Evolutionary conservation across 345 rosid genomes (phyloP).

Genomic region (Eucalyptus cloeziana): DNA sequence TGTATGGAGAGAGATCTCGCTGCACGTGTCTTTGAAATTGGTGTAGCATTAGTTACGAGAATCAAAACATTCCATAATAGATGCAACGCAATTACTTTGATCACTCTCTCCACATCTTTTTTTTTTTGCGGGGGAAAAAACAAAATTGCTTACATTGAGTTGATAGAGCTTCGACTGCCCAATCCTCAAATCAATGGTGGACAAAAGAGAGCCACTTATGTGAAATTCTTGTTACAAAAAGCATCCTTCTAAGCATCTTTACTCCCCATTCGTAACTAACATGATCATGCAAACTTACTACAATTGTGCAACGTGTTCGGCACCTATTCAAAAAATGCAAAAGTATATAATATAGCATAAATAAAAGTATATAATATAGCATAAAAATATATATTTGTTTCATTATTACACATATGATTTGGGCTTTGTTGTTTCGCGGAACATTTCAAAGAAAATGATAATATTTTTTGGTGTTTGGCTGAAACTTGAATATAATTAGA

Average conservation of each 20-base stretch:
- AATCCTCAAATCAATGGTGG: neutral
- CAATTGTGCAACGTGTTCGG: neutral
- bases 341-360: no score
- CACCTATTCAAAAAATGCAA: neutral
- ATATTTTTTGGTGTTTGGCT: no score
- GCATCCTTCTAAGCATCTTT: neutral
- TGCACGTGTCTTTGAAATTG: accelerated
- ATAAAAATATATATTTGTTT: no score
- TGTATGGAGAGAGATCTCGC: accelerated
- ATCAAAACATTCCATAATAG: neutral
- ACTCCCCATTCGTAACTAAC: neutral
- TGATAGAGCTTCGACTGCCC: neutral
- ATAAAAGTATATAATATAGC: no score
- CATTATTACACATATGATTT: accelerated
- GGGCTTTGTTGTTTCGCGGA: accelerated
- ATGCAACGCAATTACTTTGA: neutral
- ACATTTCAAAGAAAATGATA: no score
- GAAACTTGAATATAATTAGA: no score
- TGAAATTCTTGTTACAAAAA: neutral
- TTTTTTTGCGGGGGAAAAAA: neutral
- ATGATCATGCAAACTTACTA: neutral
- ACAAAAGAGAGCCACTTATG: neutral
- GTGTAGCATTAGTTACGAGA: neutral
- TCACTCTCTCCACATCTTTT: neutral
- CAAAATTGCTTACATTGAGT: neutral